Evolutionary conservation across 768 basidiomycete species (phyloP).

Genomic region (Royoungia palumana): DNA sequence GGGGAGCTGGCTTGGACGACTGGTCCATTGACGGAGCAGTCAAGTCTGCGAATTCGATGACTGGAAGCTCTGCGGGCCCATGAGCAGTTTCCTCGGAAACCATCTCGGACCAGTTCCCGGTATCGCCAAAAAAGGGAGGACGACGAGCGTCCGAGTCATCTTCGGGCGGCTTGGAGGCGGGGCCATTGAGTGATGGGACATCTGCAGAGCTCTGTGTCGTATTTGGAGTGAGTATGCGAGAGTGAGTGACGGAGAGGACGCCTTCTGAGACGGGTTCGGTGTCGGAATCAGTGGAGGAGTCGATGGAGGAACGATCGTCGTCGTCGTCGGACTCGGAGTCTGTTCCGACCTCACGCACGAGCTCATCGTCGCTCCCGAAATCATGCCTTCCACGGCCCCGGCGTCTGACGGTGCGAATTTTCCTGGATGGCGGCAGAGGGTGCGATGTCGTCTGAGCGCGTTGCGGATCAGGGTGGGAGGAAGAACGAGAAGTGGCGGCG

Average conservation of each 20-base stretch:
- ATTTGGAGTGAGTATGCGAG: conserved; percentile 61
- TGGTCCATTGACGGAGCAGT: conserved; percentile 31
- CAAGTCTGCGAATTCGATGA: conserved; percentile 76
- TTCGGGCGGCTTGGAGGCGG: conserved; percentile 24
- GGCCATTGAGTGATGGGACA: conserved; percentile 26
- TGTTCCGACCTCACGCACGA: conserved; percentile 65
- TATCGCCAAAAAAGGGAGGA: conserved; percentile 51
- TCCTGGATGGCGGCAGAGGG: conserved; percentile 31
- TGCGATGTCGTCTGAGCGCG: conserved; percentile 29
- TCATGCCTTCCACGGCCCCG: conserved; percentile 58
- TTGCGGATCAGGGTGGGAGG: conserved; percentile 31
- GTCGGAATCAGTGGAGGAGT: conserved; percentile 66
- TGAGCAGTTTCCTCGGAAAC: conserved; percentile 69
- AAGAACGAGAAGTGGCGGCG: conserved; percentile 36
- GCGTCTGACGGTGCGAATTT: conserved; percentile 50
- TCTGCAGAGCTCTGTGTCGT: conserved; percentile 61
- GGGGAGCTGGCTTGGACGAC: conserved; percentile 31
- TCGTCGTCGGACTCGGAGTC: conserved; percentile 68
- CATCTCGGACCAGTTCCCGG: conserved; percentile 78
- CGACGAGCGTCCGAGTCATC: conserved; percentile 28
- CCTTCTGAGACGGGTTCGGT: conserved; percentile 69
- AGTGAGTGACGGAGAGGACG: conserved; percentile 45
- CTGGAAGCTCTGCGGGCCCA: conserved; percentile 65
- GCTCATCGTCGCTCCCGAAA: conserved; percentile 74
- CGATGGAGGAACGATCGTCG: conserved; percentile 55